phyloP scores from a whole-genome alignment of 2,329 filamentous ascomycete genomes.

The Botrytis paeoniae region DNA sequence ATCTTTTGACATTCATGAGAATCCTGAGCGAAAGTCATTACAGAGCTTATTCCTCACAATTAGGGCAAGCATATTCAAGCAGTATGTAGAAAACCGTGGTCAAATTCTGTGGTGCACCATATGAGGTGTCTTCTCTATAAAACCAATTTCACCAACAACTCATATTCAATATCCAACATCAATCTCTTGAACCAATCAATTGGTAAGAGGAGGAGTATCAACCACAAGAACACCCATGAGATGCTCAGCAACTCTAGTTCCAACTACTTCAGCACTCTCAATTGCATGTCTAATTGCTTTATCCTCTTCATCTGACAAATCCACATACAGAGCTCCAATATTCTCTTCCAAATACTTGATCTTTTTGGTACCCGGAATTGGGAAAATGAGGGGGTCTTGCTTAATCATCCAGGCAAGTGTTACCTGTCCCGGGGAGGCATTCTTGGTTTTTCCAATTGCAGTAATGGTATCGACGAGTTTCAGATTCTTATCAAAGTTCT shows the following conservation, averaged over 20 bases:
- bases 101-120: neutral
- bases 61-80: neutral
- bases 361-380: conserved; percentile 52
- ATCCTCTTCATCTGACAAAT: conserved; percentile 39
- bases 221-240: conserved; percentile 20
- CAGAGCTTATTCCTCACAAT: neutral
- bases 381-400: conserved; percentile 57
- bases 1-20: neutral
- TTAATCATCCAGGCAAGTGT: conserved; percentile 60
- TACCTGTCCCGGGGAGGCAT: conserved; percentile 52
- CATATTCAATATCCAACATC: too few relatives aligned
- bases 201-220: conserved; percentile 18
- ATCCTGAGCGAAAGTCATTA: neutral
- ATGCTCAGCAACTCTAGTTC: conserved; percentile 21
- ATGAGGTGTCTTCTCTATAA: neutral
- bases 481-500: conserved; percentile 55
- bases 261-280: conserved; percentile 26
- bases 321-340: conserved; percentile 34
- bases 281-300: conserved; percentile 38
- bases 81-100: neutral
- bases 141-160: neutral
- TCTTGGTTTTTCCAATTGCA: conserved; percentile 51
- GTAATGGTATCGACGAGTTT: conserved; percentile 50
- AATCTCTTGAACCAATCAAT: neutral
- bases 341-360: conserved; percentile 49